A percentile compares a stretch with the other conserved stretches of the same genome.
Evolutionary conservation across 805 yeast species (phyloP).

Genomic region (Gaillardinia entomophila): DNA sequence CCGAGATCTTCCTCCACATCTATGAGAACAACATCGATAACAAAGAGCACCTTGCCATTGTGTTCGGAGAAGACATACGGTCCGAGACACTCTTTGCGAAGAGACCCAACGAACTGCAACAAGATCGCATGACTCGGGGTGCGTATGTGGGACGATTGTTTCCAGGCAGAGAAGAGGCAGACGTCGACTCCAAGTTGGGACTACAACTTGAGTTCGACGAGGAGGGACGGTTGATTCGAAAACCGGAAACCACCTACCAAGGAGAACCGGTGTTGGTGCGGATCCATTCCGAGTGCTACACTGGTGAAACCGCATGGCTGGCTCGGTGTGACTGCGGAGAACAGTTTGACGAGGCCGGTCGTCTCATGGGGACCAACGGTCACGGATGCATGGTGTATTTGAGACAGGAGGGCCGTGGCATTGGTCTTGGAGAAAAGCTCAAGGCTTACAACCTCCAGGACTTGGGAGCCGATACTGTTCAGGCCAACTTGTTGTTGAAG

Average conservation of each 20-base stretch:
- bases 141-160: slow-evolving; percentile 87
- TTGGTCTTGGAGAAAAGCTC: slow-evolving; percentile 95
- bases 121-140: slow-evolving; percentile 96
- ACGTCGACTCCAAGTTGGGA: slow-evolving; percentile 38
- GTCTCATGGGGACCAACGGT: slow-evolving; percentile 80
- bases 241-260: slow-evolving; percentile 17
- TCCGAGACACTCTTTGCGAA: slow-evolving; percentile 63
- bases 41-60: slow-evolving; percentile 95
- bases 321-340: slow-evolving; percentile 99
- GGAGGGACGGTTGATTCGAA: slow-evolving; percentile 22
- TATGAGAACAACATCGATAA: slow-evolving; percentile 81
- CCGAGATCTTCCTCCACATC: slow-evolving; percentile 87
- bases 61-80: slow-evolving; percentile 87
- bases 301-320: slow-evolving; percentile 99
- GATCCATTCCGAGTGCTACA: slow-evolving; percentile 95
- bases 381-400: slow-evolving; percentile 93
- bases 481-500: slow-evolving; percentile 84
- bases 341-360: slow-evolving; percentile 96
- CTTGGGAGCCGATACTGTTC: slow-evolving; percentile 97
- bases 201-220: slow-evolving; percentile 24
- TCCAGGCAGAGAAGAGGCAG: slow-evolving; percentile 80
- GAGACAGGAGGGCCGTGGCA: slow-evolving; percentile 98
- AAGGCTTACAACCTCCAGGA: slow-evolving; percentile 97
- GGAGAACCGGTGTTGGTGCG: slow-evolving; percentile 62
- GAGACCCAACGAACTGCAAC: slow-evolving; percentile 71